Conservation (phyloP, 1,284 basidiomycete species). For the Ceratobasidium sp. region DNA sequence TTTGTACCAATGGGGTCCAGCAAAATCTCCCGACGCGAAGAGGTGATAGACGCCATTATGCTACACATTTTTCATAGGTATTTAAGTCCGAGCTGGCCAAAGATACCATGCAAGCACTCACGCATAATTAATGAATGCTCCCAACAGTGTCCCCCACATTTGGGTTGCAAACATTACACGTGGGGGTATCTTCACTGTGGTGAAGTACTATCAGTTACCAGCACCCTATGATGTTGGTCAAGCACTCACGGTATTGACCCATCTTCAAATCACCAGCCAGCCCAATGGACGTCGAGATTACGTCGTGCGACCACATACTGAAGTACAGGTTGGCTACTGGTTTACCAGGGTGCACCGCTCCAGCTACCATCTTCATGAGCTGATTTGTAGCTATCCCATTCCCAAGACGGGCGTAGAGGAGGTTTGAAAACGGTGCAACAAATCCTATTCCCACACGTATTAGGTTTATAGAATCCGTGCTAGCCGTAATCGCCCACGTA, state of each 20-base stretch:
- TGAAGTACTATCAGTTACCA: background rate
- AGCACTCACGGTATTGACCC: conserved; percentile 66
- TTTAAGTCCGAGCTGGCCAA: background rate
- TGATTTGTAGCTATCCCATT: conserved; percentile 69
- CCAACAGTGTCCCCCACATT: conserved; percentile 71
- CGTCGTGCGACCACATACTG: conserved; percentile 59
- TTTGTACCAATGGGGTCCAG: conserved; percentile 65
- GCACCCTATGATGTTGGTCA: background rate
- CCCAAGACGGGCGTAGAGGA: conserved; percentile 64
- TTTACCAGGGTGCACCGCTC: conserved; percentile 68
- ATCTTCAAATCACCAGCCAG: conserved; percentile 73
- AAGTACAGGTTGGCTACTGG: conserved; percentile 75
- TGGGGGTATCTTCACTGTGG: conserved; percentile 72
- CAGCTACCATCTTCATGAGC: conserved; percentile 74
- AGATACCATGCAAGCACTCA: background rate
- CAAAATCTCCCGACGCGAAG: conserved; percentile 62
- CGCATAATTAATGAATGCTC: conserved; percentile 56
- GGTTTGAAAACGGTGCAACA: conserved; percentile 59
- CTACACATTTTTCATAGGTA: background rate
- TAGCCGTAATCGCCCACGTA: conserved; percentile 52
- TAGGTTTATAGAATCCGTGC: no score
- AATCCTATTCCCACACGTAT: conserved; percentile 50
- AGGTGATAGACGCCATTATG: conserved; percentile 58
- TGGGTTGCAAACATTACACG: conserved; percentile 75
- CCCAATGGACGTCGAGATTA: conserved; percentile 63